Percentiles rank a stretch among this genome's conserved stretches.
These are phyloP conservation scores for Ramicandelaber brevisporus DNA, from an alignment of 192 early-diverging fungal species.

Conservation along the genomic window DNA sequence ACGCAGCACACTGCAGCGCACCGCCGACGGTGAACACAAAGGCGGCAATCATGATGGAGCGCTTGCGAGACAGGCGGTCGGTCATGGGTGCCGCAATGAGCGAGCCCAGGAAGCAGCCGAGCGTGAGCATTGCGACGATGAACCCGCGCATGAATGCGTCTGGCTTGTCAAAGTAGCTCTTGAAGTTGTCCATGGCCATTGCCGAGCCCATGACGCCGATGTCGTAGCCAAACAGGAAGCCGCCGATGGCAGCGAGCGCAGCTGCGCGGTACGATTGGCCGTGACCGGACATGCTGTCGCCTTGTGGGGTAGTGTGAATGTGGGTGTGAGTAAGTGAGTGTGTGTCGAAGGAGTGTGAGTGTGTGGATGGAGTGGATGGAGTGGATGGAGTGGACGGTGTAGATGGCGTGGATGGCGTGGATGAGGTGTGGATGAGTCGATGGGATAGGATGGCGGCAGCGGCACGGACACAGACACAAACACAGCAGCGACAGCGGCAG, in stretches of 20 bases:
- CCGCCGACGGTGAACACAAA: constrained; percentile 46
- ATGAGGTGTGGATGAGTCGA: too few relatives aligned
- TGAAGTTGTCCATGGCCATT: constrained; percentile 33
- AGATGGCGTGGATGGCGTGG: too few relatives aligned
- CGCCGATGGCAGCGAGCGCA: constrained; percentile 27
- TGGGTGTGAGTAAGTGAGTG: too few relatives aligned
- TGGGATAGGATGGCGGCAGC: too few relatives aligned
- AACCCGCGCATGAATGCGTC: constrained; percentile 24
- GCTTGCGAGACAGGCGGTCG: constrained; percentile 39
- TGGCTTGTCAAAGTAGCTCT: constrained; percentile 25
- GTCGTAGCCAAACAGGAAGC: constrained; percentile 52
- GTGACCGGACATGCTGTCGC: too few relatives aligned
- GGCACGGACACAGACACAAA: too few relatives aligned
- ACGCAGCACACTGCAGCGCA: constrained; percentile 34
- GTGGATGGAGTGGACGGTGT: too few relatives aligned
- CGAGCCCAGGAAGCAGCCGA: constrained; percentile 52
- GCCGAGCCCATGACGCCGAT: constrained; percentile 43
- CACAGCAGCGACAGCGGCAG: too few relatives aligned
- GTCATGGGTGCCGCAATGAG: constrained; percentile 35
- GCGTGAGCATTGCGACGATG: constrained; percentile 34
- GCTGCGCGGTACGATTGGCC: constrained; percentile 10
- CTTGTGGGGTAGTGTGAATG: too few relatives aligned
- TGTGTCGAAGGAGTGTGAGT: too few relatives aligned
- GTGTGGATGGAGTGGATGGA: too few relatives aligned
- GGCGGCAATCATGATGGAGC: constrained; percentile 33